Base-by-base conservation (phyloP, 192 early-diverging fungal species). In the Coemansia sp. region DNA sequence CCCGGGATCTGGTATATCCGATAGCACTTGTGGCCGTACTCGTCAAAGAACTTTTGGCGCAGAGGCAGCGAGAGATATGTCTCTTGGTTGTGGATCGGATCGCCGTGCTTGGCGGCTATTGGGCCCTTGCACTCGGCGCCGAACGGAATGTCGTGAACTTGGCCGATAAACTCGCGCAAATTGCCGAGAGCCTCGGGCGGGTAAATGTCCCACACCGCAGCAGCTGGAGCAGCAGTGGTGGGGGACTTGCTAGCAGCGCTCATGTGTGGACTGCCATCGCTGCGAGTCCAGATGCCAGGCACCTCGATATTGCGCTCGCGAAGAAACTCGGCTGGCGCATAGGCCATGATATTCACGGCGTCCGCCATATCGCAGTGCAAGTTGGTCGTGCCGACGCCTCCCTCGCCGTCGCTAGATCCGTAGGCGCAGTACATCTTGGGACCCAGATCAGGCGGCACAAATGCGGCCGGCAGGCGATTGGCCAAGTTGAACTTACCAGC, bases 351-450 rank as follows among this genome's bases (percentile, higher is more conserved):
- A 51, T 93, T 94, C 22, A 90, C 88, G 0, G 91, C 91, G 59
- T 94, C 91, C 2, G 93, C 85, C 83, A 92, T 89, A 65, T 94
- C 91, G 46, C 90, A 84, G 59, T 94, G 91, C 32, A 94, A 73
- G 40, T 89, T 89, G 0, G 91, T 94, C 1, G 89, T 94, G 39
- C 91, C 90, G 1, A 67, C 59, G 10, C 86, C 86, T 20, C 80
- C 69, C 3, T 73, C 62, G 12, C 31, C 58, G 27, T 85, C 85
- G 64, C 81, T 84, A 6, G 85, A 89, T 8, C 86, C 90, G 60
- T 89, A 90, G 0, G 89, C 89, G 46, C 87, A 87, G 67, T 91
- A 92, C 86, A 92, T 85, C 68, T 93, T 93, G 0, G 90, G 90
- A 0, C 92, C 92, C 3, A 93, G 77, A 43, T 93, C 89, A 0